Percentiles rank a stretch among this genome's conserved stretches.
These are phyloP conservation scores for Pichia nakasei DNA, from an alignment of 805 yeast species.

Conservation along the genomic window DNA sequence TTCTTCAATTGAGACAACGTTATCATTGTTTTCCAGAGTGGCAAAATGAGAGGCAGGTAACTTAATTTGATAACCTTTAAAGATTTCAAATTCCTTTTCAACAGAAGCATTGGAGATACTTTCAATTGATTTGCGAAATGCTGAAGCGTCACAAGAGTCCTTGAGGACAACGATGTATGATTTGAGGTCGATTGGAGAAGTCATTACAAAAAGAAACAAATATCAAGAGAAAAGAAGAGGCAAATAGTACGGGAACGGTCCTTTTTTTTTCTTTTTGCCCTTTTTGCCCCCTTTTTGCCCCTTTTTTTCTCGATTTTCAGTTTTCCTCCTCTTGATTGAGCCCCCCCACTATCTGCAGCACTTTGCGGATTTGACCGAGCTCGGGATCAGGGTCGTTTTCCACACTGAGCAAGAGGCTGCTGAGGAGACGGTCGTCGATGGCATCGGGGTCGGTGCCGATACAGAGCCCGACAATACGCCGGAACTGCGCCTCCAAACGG, in stretches of 20 bases:
- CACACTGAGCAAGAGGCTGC: constrained; percentile 82
- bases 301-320: too few species aligned
- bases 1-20: constrained; percentile 54
- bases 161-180: background rate
- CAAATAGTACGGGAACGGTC: too few species aligned
- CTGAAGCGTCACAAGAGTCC: constrained; percentile 6
- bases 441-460: constrained; percentile 77
- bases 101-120: background rate
- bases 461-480: constrained; percentile 81
- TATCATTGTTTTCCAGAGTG: constrained; percentile 39
- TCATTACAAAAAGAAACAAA: too few species aligned
- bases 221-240: too few species aligned
- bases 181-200: background rate
- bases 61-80: constrained; percentile 57
- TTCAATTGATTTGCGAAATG: background rate
- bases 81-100: constrained; percentile 13
- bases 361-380: constrained; percentile 27
- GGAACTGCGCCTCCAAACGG: constrained; percentile 65
- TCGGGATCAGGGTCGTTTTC: constrained; percentile 66
- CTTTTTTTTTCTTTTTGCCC: too few species aligned
- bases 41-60: constrained; percentile 46
- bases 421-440: constrained; percentile 54
- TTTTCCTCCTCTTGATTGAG: constrained; percentile 1
- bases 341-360: constrained; percentile 26
- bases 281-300: too few species aligned